Evolutionary conservation across 352 stramenopile species (phyloP), one percentile per base, ranked within the genome.

Genomic region (Pythium grandisporangium): DNA sequence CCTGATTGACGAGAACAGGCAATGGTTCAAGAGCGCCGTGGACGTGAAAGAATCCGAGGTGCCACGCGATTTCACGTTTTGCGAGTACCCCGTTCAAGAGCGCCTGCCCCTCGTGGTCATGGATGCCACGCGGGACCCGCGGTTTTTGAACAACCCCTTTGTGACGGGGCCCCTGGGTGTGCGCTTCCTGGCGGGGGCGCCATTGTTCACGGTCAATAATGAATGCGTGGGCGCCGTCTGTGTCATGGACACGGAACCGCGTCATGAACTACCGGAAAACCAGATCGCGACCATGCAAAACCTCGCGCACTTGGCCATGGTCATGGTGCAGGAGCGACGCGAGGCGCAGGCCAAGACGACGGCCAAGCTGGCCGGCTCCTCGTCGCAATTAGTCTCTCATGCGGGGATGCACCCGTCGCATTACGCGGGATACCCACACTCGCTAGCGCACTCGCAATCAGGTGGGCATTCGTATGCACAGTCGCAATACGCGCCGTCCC

Each of bases 21-120:
- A 97, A 64, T 98, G 92, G 89, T 97, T 98, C 61, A 93, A 96
- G 63, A 95, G 77, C 43, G 66, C 81, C 17, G 66, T 88, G 22
- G 82, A 86, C 41, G 72, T 91, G 19, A 53, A 70, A 26, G 74
- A 91, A 51, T 70, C 70, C 0, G 72, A 91, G 25, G 74, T 91
- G 53, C 74, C 74, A 20, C 74, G 78, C n/a, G 74, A 87, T 47
- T 88, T 91, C 34, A 87, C 70, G 43, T 91, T 91, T 48, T 91
- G 78, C 43, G 74, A 87, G 41, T 85, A 87, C 45, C 72, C 78
- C 0, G 78, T 91, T 32, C 68, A 70, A 14, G 71, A 86, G 22
- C 66, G 80, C 43, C 56, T 61, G 47, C 74, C 78, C 16, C 61
- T 96, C 27, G 77, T 95, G 20, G 81, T 97, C 2, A 89, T 86